phyloP scores from a whole-genome alignment of 345 rosid genomes.

The Limnanthes douglasii region DNA sequence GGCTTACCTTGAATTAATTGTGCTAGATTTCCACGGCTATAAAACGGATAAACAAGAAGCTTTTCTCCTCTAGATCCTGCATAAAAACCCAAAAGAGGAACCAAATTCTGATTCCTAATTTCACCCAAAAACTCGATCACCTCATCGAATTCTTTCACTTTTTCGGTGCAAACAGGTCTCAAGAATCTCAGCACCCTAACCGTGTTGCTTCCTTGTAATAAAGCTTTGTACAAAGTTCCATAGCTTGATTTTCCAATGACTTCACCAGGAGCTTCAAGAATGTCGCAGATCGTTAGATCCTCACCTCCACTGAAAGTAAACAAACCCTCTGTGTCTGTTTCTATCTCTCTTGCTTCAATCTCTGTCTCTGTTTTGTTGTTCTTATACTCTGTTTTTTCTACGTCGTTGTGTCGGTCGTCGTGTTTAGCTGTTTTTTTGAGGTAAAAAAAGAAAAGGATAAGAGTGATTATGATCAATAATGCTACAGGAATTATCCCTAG shows the following conservation, averaged over 20 bases:
- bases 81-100: slow-evolving; percentile 81
- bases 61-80: slow-evolving; percentile 83
- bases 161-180: slow-evolving; percentile 52
- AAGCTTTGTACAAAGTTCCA: slow-evolving; percentile 81
- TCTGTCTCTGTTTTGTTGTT: slow-evolving; percentile 9
- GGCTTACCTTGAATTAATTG: slow-evolving; percentile 57
- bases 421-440: slow-evolving; percentile 9
- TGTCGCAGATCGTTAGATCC: slow-evolving; percentile 58
- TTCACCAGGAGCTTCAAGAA: slow-evolving; percentile 94
- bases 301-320: slow-evolving; percentile 49
- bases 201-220: slow-evolving; percentile 29
- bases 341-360: not conserved
- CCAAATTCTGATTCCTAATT: slow-evolving; percentile 62
- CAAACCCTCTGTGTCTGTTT: slow-evolving; percentile 37
- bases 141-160: slow-evolving; percentile 28
- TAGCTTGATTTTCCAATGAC: slow-evolving; percentile 83
- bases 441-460: slow-evolving; percentile 17
- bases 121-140: slow-evolving; percentile 41
- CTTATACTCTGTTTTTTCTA: slow-evolving; percentile 17
- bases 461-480: slow-evolving; percentile 19
- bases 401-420: slow-evolving; percentile 13
- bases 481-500: slow-evolving; percentile 24
- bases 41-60: slow-evolving; percentile 79
- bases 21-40: slow-evolving; percentile 45
- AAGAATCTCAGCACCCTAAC: slow-evolving; percentile 65